phyloP scores from a whole-genome alignment of 139 green algal genomes.

The Coccomyxa sp. region DNA sequence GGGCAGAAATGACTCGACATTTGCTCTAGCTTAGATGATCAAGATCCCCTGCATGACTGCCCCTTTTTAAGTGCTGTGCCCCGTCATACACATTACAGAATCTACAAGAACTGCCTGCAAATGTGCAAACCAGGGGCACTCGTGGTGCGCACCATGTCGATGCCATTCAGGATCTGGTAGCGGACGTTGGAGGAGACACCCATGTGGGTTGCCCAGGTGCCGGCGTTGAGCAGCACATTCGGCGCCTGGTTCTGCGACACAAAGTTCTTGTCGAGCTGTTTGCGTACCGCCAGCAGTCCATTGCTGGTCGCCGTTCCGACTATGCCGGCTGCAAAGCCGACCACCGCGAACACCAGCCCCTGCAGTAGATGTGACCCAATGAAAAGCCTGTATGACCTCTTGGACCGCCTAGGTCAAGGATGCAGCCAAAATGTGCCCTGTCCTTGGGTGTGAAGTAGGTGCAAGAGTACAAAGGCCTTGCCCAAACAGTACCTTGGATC shows the following conservation, averaged over 20 bases:
- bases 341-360: slow-evolving; percentile 70
- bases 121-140: too few relatives aligned
- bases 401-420: not conserved
- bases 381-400: not conserved
- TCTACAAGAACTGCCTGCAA: too few relatives aligned
- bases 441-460: too few relatives aligned
- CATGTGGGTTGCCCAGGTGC: slow-evolving; percentile 91
- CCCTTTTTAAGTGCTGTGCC: too few relatives aligned
- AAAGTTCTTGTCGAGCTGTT: slow-evolving; percentile 68
- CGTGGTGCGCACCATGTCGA: slow-evolving; percentile 63
- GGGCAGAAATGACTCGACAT: too few relatives aligned
- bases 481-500: too few relatives aligned
- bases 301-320: slow-evolving; percentile 85
- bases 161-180: slow-evolving; percentile 90
- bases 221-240: slow-evolving; percentile 78
- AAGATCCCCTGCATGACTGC: too few relatives aligned
- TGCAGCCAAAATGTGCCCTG: not conserved
- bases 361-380: not conserved
- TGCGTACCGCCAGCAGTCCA: slow-evolving; percentile 61
- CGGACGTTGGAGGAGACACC: slow-evolving; percentile 86
- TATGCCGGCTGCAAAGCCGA: slow-evolving; percentile 82
- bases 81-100: too few relatives aligned
- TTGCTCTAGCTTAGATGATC: too few relatives aligned
- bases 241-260: slow-evolving; percentile 76
- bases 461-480: too few relatives aligned